phyloP scores from a whole-genome alignment of 257 asterid genomes.

The Ehretia macrophylla region DNA sequence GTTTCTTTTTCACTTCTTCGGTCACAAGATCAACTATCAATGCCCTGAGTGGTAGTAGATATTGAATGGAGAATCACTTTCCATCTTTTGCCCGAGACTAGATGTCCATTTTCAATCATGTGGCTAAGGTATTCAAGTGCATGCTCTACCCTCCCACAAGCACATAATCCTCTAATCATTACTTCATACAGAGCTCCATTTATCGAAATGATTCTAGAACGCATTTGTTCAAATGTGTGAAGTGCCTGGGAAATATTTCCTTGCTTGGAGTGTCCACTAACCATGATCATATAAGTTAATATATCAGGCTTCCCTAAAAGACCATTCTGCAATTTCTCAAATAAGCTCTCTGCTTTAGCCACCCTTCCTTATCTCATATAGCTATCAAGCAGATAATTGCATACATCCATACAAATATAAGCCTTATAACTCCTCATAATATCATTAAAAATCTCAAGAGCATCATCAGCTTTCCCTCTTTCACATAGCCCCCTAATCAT shows the following conservation, averaged over 20 bases:
- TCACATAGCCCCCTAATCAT: constrained; percentile 1
- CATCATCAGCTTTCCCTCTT: neutral
- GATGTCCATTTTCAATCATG: constrained; percentile 3
- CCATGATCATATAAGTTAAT: neutral
- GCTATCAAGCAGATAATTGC: constrained; percentile 2
- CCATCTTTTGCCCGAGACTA: constrained; percentile 5
- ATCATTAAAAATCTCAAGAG: constrained; percentile 1
- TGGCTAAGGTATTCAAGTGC: neutral
- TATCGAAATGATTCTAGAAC: neutral
- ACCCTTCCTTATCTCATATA: constrained; percentile 2
- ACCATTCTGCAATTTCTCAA: constrained; percentile 1
- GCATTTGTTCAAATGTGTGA: neutral
- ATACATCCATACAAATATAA: neutral
- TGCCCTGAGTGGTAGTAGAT: neutral
- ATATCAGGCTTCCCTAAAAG: neutral
- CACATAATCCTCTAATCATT: constrained; percentile 8
- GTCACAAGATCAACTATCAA: too few species aligned
- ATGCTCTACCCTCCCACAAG: constrained; percentile 2
- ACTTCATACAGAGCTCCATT: neutral
- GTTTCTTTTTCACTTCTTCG: too few species aligned
- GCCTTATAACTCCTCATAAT: too few species aligned
- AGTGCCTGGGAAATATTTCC: constrained; percentile 3
- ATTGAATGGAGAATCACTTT: constrained; percentile 1
- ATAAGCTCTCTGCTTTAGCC: constrained; percentile 5
- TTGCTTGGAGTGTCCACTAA: neutral